These are phyloP conservation scores for Talaromyces adpressus DNA, from an alignment of 495 filamentous ascomycete species.

Conservation along the genomic window DNA sequence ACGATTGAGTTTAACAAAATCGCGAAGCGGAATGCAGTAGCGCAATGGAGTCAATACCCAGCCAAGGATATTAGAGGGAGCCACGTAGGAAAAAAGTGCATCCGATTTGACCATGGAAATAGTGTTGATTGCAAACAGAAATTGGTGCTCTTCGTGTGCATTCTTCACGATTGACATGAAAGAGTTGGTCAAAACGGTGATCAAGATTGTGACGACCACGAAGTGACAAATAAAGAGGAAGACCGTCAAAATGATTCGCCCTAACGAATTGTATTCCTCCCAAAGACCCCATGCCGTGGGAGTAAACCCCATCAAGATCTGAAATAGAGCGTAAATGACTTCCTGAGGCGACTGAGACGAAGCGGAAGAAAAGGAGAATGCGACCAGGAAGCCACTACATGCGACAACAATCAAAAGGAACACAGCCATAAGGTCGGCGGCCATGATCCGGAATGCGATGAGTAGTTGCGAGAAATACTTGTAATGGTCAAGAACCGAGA, in stretches of 20 bases:
- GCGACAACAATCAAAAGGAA: constrained; percentile 74
- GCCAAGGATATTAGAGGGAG: constrained; percentile 79
- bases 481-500: constrained; percentile 88
- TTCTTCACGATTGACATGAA: constrained; percentile 93
- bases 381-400: constrained; percentile 91
- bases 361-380: constrained; percentile 75
- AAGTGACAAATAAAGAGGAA: constrained; percentile 95
- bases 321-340: constrained; percentile 83
- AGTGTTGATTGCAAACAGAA: constrained; percentile 87
- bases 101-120: constrained; percentile 97
- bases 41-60: constrained; percentile 79
- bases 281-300: constrained; percentile 68
- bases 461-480: constrained; percentile 90
- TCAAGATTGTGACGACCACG: constrained; percentile 84
- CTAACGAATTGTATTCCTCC: constrained; percentile 71
- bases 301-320: constrained; percentile 85
- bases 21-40: constrained; percentile 67
- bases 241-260: constrained; percentile 62
- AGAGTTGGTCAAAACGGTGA: constrained; percentile 87
- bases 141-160: constrained; percentile 88
- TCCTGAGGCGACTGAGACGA: constrained; percentile 52
- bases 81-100: constrained; percentile 84
- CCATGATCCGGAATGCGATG: constrained; percentile 90
- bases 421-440: constrained; percentile 75
- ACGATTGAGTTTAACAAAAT: constrained; percentile 76